Evolutionary conservation across 306 rosid genomes (phyloP).

Genomic region (Luffa aegyptiaca): DNA sequence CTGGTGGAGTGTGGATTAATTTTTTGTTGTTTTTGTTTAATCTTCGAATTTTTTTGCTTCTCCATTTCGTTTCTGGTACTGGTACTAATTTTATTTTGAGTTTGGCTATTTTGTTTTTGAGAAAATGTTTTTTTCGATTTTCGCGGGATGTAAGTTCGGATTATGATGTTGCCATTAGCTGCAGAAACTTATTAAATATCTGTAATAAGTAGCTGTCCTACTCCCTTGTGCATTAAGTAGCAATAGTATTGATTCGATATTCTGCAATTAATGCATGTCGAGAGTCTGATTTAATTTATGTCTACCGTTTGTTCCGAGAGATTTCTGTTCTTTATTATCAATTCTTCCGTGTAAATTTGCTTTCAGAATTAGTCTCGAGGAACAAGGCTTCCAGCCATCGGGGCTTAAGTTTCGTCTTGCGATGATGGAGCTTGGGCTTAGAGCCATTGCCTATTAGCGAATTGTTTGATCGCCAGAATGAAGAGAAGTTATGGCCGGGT

Average conservation of each 20-base stretch:
- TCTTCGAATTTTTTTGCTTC: neutral
- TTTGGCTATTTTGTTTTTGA: neutral
- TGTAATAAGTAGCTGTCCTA: neutral
- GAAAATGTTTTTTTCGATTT: neutral
- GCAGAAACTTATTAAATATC: neutral
- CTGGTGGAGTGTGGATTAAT: neutral
- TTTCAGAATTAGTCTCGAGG: neutral
- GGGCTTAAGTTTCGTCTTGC: conserved; percentile 18
- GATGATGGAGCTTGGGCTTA: conserved; percentile 18
- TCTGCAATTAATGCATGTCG: neutral
- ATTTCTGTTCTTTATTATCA: conserved; percentile 6
- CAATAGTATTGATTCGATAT: neutral
- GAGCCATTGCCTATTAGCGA: conserved; percentile 23
- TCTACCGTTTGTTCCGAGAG: neutral
- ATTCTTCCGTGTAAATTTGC: neutral
- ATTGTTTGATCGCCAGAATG: conserved; percentile 42
- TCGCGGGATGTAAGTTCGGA: neutral
- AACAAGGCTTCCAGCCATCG: conserved; percentile 10
- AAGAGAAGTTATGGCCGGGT: conserved; percentile 73
- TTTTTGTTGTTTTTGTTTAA: neutral
- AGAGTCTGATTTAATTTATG: neutral
- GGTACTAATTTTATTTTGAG: neutral
- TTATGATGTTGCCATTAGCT: neutral
- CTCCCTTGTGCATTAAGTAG: neutral
- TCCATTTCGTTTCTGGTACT: neutral